A percentile compares a stretch with the other conserved stretches of the same genome.
Conservation (phyloP, 73 alveolate genomes). For the Breviolum minutum region DNA sequence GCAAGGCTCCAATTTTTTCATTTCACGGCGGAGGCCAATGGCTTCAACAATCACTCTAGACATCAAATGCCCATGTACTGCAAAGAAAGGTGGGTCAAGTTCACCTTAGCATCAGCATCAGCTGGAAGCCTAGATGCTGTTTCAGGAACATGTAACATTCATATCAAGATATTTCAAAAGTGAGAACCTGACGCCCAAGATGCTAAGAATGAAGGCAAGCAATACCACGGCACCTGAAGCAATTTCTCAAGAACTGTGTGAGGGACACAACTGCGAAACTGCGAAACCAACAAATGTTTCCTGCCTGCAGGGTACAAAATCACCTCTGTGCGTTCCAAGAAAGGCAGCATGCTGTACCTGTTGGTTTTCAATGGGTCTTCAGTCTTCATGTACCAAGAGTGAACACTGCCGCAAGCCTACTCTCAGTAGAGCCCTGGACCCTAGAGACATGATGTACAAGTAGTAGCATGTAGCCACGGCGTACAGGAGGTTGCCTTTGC, state of each 20-base stretch:
- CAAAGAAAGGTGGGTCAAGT: conserved; percentile 50
- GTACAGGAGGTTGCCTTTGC: conserved; percentile 42
- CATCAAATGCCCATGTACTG: conserved; percentile 66
- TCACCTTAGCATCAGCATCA: not conserved
- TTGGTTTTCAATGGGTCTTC: not conserved
- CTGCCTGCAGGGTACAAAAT: conserved; percentile 71
- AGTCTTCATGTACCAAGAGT: not conserved
- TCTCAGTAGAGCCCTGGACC: not conserved
- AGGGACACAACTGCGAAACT: too few species aligned
- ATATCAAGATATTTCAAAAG: not conserved
- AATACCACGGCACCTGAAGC: conserved; percentile 64
- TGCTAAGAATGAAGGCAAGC: conserved; percentile 32
- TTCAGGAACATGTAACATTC: not conserved
- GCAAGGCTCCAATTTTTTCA: too few species aligned
- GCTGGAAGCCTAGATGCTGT: too few species aligned
- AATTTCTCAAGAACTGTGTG: too few species aligned
- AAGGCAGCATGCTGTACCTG: conserved; percentile 71
- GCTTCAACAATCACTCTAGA: too few species aligned
- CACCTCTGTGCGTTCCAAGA: conserved; percentile 94
- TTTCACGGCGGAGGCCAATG: too few species aligned
- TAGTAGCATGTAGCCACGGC: conserved; percentile 77
- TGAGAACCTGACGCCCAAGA: not conserved
- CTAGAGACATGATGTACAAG: conserved; percentile 88
- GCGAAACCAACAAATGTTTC: not conserved
- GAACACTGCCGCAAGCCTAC: not conserved